Evolutionary conservation across 495 filamentous ascomycete genomes (phyloP).

Genomic region (Margaritispora aquatica): DNA sequence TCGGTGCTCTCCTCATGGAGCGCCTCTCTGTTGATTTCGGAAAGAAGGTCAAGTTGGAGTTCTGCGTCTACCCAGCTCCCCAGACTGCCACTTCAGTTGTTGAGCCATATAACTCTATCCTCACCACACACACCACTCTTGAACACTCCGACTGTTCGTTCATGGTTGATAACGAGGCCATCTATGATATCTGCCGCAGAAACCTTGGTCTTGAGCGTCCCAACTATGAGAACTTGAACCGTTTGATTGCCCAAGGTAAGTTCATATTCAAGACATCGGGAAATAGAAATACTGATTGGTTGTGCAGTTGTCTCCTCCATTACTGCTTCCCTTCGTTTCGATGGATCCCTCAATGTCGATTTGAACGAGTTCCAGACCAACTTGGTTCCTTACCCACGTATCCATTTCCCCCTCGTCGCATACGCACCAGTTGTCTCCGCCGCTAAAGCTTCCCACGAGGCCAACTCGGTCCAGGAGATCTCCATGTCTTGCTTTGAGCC

Average conservation of each 20-base stretch:
- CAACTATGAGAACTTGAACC: conserved; percentile 97
- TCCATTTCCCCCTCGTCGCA: conserved; percentile 96
- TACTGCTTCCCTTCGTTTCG: conserved; percentile 96
- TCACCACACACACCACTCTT: conserved; percentile 97
- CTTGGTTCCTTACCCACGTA: conserved; percentile 96
- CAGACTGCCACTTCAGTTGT: conserved; percentile 96
- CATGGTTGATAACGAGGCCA: conserved; percentile 99
- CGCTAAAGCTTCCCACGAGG: conserved; percentile 90
- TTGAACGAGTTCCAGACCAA: conserved; percentile 99
- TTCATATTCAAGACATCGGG: conserved; percentile 7
- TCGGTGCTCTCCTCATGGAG: conserved; percentile 96
- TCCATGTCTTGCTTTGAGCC: conserved; percentile 83
- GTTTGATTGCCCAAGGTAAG: conserved; percentile 89
- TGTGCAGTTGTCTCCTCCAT: conserved; percentile 86
- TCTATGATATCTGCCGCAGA: conserved; percentile 98
- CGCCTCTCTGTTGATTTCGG: conserved; percentile 96
- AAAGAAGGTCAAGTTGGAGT: conserved; percentile 99
- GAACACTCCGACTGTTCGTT: conserved; percentile 99
- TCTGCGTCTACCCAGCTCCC: conserved; percentile 96
- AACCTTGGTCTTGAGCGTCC: conserved; percentile 96
- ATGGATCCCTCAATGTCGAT: conserved; percentile 98
- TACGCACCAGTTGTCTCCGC: conserved; percentile 93
- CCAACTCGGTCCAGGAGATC: conserved; percentile 82
- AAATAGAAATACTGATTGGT: conserved; percentile 4
- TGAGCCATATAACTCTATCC: conserved; percentile 98